phyloP scores from a whole-genome alignment of 495 filamentous ascomycete genomes.

The Ascodesmis nigricans region DNA sequence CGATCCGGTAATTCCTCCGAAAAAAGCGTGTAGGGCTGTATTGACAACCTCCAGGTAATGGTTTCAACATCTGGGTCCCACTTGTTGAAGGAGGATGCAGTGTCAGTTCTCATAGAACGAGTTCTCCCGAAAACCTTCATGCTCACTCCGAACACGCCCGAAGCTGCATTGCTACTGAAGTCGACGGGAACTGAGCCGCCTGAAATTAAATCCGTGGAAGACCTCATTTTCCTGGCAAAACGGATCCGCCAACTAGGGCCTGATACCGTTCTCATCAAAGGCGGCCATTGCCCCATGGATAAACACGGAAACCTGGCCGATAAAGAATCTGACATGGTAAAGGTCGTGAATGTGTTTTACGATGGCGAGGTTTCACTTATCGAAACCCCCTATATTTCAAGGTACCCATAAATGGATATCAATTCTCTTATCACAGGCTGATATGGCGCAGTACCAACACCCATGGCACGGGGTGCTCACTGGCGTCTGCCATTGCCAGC shows the following conservation, averaged over 20 bases:
- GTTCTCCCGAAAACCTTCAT: slow-evolving; percentile 60
- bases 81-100: slow-evolving; percentile 47
- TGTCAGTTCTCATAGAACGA: slow-evolving; percentile 37
- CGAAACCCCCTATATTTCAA: slow-evolving; percentile 47
- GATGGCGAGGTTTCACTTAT: slow-evolving; percentile 35
- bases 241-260: slow-evolving; percentile 45
- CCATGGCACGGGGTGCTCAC: slow-evolving; percentile 85
- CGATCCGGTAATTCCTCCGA: slow-evolving; percentile 44
- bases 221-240: slow-evolving; percentile 40
- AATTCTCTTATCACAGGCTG: too few species aligned
- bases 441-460: slow-evolving; percentile 65
- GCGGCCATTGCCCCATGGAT: slow-evolving; percentile 68
- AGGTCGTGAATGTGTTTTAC: slow-evolving; percentile 53
- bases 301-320: slow-evolving; percentile 31
- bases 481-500: slow-evolving; percentile 81
- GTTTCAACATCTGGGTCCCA: slow-evolving; percentile 65
- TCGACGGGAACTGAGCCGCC: slow-evolving; percentile 29
- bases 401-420: too few species aligned
- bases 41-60: slow-evolving; percentile 50
- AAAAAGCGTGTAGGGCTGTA: too few species aligned
- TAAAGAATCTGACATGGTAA: slow-evolving; percentile 33
- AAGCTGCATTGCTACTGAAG: slow-evolving; percentile 53
- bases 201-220: slow-evolving; percentile 33
- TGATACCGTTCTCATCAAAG: slow-evolving; percentile 67
- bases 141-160: slow-evolving; percentile 79